Base-by-base conservation (phyloP, 2,329 filamentous ascomycete species). In the Aspergillus spinulosporus region DNA sequence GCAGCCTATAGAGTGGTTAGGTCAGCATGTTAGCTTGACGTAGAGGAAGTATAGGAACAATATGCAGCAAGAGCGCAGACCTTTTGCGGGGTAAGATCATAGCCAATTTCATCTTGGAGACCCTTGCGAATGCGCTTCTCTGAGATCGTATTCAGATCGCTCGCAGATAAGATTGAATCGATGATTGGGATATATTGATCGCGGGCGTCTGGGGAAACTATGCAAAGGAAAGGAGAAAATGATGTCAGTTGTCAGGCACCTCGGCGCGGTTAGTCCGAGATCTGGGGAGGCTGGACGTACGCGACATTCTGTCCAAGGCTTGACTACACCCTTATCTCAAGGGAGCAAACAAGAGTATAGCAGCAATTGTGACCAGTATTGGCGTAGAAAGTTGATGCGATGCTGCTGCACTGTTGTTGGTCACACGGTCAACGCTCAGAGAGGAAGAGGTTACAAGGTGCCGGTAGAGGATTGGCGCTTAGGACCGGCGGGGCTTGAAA, bases 121-220 rank as follows among this genome's bases (percentile, higher is more conserved):
- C 82, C 82, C 70, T 84, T 85, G 62, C 84, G 82, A 70, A 88
- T 86, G 64, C 80, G 78, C 74, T 88, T 88, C 58, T 84, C 83
- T 37, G 85, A 86, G 61, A 88, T 82, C 52, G 83, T 86, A 61
- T 83, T 83, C 29, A 88, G 75, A 65, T 88, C 84, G 67, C 83
- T 84, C 53, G 74, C 74, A 44, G 78, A 78, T 49, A 88, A 76
- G 64, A 88, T 87, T 32, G 77, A 75, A 70, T 88, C 85, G 64
- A 88, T 87, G 69, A 87, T 84, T 64, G 74, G 73, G 44, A 79
- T 76, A 69, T 85, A 85, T 51, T 74, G 74, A 51, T 75, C 74
- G 69, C 78, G 76, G 46, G 76, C 67, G 59, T 81, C 79, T 36
- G 76, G 66, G 36, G 82, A 72, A 59, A 84, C 79, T 47, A 32